Evolutionary conservation across 192 early-diverging fungal genomes (phyloP).

Genomic region (Dissophora ornata): DNA sequence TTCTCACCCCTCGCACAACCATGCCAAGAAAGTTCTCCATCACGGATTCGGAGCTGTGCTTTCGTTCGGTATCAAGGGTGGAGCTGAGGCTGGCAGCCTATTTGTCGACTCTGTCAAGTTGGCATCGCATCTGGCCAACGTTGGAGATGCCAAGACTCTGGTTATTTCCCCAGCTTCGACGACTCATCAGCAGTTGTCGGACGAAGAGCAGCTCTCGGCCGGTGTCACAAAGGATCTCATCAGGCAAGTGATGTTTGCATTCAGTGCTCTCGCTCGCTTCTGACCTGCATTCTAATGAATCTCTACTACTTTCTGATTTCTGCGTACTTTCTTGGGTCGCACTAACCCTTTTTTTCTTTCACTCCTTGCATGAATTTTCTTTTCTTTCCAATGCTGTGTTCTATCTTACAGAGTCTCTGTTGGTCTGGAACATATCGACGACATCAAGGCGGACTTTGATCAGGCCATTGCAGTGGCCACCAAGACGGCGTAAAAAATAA

Average conservation of each 20-base stretch:
- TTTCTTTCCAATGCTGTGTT: no score
- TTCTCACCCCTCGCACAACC: constrained; percentile 78
- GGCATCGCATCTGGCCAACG: constrained; percentile 91
- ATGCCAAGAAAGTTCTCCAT: constrained; percentile 85
- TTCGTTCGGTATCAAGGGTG: constrained; percentile 76
- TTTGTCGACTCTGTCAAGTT: constrained; percentile 87
- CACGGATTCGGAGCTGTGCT: constrained; percentile 91
- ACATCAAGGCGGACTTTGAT: constrained; percentile 74
- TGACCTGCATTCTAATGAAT: no score
- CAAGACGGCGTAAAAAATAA: constrained; percentile 11
- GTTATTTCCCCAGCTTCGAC: constrained; percentile 88
- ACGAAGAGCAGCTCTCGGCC: constrained; percentile 79
- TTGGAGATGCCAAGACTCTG: constrained; percentile 93
- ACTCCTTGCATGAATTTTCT: no score
- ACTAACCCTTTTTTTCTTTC: no score
- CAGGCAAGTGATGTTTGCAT: no score
- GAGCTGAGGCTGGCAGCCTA: constrained; percentile 61
- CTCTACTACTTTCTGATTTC: no score
- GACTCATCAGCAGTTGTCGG: constrained; percentile 89
- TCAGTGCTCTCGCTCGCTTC: no score
- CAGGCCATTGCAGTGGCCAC: constrained; percentile 57
- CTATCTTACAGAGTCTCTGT: constrained; percentile 88
- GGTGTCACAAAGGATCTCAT: constrained; percentile 87
- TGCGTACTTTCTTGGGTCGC: no score
- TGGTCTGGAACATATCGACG: constrained; percentile 84